Evolutionary conservation across 108 stramenopile species (phyloP).

Genomic region (Conticribra weissflogii): DNA sequence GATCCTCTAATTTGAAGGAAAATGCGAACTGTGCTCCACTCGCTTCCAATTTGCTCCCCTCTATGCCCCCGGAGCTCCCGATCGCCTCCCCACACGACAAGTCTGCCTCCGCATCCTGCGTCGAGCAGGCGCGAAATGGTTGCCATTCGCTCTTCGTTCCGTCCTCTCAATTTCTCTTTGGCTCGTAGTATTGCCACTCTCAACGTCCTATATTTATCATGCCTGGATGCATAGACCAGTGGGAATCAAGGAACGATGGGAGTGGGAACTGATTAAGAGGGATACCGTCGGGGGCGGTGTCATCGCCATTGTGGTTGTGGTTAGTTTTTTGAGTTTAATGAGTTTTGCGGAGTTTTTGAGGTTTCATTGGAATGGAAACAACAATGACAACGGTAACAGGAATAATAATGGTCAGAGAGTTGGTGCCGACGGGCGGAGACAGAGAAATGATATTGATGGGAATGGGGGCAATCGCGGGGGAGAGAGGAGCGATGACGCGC

Average conservation of each 20-base stretch:
- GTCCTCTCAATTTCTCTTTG: constrained; percentile 69
- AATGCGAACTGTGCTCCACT: constrained; percentile 86
- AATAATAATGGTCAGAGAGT: background rate
- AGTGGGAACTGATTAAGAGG: constrained; percentile 52
- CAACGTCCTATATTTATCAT: constrained; percentile 89
- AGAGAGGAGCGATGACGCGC: constrained; percentile 14
- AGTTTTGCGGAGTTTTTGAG: constrained; percentile 94
- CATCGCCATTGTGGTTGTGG: constrained; percentile 76
- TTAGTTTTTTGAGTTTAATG: constrained; percentile 91
- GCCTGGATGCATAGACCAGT: constrained; percentile 86
- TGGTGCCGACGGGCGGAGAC: constrained; percentile 15
- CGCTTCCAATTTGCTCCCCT: constrained; percentile 84
- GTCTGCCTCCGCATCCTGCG: constrained; percentile 72
- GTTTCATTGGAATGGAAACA: constrained; percentile 71
- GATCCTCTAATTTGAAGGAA: constrained; percentile 11
- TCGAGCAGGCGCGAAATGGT: constrained; percentile 68
- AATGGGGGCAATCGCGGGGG: constrained; percentile 32
- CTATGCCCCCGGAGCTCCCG: constrained; percentile 82
- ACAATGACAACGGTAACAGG: too few species aligned
- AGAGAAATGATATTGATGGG: constrained; percentile 36
- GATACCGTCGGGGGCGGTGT: constrained; percentile 84
- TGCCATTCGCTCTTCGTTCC: constrained; percentile 74
- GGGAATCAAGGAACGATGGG: constrained; percentile 54
- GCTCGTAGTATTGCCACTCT: constrained; percentile 81
- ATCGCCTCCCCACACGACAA: constrained; percentile 65